A percentile compares a stretch with the other conserved stretches of the same genome.
Evolutionary conservation across 164 flowering plant genomes (phyloP).

Genomic region (Kalanchoe fedtschenkoi): DNA sequence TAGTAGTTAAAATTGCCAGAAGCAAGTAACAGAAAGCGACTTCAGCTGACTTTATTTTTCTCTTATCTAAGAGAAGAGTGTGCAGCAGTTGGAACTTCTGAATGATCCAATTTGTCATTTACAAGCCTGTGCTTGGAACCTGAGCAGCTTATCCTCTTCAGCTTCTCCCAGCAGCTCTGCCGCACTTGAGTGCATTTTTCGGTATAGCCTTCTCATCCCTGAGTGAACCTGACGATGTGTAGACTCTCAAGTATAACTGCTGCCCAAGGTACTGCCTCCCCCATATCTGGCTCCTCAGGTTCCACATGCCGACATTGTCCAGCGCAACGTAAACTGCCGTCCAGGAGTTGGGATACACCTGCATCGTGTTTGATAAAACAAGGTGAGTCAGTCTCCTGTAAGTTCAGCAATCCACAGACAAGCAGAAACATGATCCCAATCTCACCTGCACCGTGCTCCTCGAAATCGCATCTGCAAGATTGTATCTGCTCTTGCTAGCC

Average conservation of each 20-base stretch:
- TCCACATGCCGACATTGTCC: slow-evolving; percentile 80
- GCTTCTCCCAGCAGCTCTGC: slow-evolving; percentile 45
- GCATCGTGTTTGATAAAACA: neutral
- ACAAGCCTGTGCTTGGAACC: neutral
- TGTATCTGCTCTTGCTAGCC: slow-evolving; percentile 40
- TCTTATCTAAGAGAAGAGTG: neutral
- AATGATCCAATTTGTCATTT: neutral
- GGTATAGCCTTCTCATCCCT: slow-evolving; percentile 56
- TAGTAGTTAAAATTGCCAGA: too few relatives aligned
- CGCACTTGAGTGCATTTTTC: slow-evolving; percentile 54
- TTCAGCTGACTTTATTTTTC: neutral
- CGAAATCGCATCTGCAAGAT: slow-evolving; percentile 49
- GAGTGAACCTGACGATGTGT: slow-evolving; percentile 31
- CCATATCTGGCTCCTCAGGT: slow-evolving; percentile 61
- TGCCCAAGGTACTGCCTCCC: slow-evolving; percentile 63
- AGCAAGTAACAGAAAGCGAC: too few relatives aligned
- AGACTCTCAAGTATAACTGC: slow-evolving; percentile 59
- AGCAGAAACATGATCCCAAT: neutral
- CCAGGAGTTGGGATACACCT: slow-evolving; percentile 72
- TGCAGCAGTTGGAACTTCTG: neutral
- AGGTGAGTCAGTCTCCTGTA: neutral
- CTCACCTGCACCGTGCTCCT: slow-evolving; percentile 53
- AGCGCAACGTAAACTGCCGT: slow-evolving; percentile 55
- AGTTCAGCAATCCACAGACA: neutral
- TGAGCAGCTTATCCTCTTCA: slow-evolving; percentile 13